Base-by-base conservation (phyloP, 176 grass and related monocot species). In the Carex littledalei region DNA sequence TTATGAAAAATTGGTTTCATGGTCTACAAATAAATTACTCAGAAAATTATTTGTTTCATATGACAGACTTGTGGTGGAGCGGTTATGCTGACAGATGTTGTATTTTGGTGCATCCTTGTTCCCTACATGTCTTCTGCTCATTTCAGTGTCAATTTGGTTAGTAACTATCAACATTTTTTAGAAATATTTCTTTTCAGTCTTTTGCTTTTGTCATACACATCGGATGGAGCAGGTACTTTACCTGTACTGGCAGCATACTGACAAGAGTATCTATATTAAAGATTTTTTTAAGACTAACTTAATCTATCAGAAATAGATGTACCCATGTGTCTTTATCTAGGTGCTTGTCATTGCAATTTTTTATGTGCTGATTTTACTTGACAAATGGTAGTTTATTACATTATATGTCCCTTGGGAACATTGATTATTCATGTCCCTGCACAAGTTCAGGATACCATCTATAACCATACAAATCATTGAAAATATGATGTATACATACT, bases 41-140 rank as follows among this genome's bases (percentile, higher is more conserved):
- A 20, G n/a, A 21, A 62, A 62, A 21, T 21, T 63, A 43, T 20
- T 67, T 56, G 18, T 12, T 82, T 83, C 10, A 29, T 4, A 0
- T 52, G 54, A 9, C 64, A 91, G 84, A 63, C 85, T 17, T 80
- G 65, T 11, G 84, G 69, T 31, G 91, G 91, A 35, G 88, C 88
- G 2, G 84, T 88, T 45, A 58, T 93, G 17, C 78, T 90, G 79
- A 93, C 91, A 15, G 91, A 93, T 73, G 58, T 86, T 6, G 80
- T 93, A 7, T 93, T 93, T 89, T 93, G 91, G 91, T 66, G 60
- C 74, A 14, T 93, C 1, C 81, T 93, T 59, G 86, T 63, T 62
- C 88, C 84, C 1, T 88, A 86, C 86, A 86, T 89, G 52, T 79
- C 65, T 37, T 84, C 88, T 8, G 29, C 79, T 11, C 80, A 88